Base-by-base conservation (phyloP, 805 yeast genomes). In the Candida anglica region DNA sequence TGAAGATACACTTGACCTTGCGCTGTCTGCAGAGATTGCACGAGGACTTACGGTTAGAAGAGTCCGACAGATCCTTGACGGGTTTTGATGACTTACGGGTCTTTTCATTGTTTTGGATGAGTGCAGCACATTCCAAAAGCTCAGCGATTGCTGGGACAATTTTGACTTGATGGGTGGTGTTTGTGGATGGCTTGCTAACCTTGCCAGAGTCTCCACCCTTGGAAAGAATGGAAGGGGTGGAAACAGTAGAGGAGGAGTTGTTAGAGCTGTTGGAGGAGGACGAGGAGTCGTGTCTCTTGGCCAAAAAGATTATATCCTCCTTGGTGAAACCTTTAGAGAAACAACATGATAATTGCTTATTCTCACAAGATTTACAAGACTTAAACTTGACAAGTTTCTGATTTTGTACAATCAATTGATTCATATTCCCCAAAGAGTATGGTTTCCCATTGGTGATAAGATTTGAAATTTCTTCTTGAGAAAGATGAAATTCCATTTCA, bases 321-420 rank as follows among this genome's bases (percentile, higher is more conserved):
- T 79, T 75, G 6, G 84, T 79, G 48, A 75, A 75, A 3, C 86
- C 87, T 49, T 75, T 79, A 22, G 81, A 71, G 47, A 79, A 80
- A 23, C 62, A 52, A 48, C 87, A 81, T 16, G 58, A 46, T 28
- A 67, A 47, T 24, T 59, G 58, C 43, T 71, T 72, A 31, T 52
- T 42, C n/a, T 51, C 52, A 47, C 86, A 81, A 9, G 79, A 75
- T 22, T 69, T 59, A 49, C 86, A 80, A 19, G 75, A 61, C 43
- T 60, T 65, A 51, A 75, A 77, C 39, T 73, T 69, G 34, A 80
- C 64, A 31, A 66, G 50, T 41, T 65, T 66, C 33, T 43, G 41
- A 35, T 52, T 49, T 10, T 56, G 43, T 4, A 48, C 40, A 1
- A 49, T 34, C 10, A 54, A 30, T 19, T 34, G 32, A 14, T 27